Evolutionary conservation across 2,329 filamentous ascomycete genomes (phyloP), one percentile per base, ranked within the genome.

Genomic region (Elsinoe ampelina): DNA sequence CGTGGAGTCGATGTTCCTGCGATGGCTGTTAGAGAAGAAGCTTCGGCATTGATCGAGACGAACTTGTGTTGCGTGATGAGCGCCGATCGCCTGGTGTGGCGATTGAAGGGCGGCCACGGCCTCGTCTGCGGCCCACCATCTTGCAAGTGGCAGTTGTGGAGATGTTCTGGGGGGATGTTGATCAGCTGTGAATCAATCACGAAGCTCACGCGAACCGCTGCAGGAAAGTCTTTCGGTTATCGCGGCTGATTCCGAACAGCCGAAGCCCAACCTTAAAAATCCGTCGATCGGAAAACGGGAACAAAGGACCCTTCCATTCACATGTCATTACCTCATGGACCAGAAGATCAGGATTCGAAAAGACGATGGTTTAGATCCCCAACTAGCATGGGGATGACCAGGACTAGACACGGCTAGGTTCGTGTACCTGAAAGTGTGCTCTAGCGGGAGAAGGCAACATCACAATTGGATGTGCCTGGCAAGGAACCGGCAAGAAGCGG

Each of bases 1-100:
- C 54, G 54, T 26, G 54, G 54, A 7, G 54, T 56, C n/a, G 54
- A 56, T 38, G 54, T 56, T 35, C 54, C 54, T 56, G 41, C 19
- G 8, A 35, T 20, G 26, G 19, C 19, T 39, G 20, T 45, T 22
- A 45, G 26, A 30, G 13, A 2, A 13, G 30, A 13, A 54, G 17
- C 3, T 41, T 41, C 8, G 15, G 13, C 17, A 20, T 17, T 26
- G 12, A 20, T 22, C n/a, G 13, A 1, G 19, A 45, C 52, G 19
- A 10, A 55, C 52, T 42, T 26, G 36, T 12, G 15, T 22, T 45
- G 43, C 54, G 17, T 20, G 20, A 34, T n/a, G 54, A 56, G 26
- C 54, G 54, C 5, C 54, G 39, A 20, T 52, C 48, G 2, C 48
- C 48, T 12, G 41, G 20, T 12, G 41, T 45, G 11, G 34, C 48